phyloP scores from a whole-genome alignment of 768 basidiomycete genomes.

The Xerocomellus intermedius region DNA sequence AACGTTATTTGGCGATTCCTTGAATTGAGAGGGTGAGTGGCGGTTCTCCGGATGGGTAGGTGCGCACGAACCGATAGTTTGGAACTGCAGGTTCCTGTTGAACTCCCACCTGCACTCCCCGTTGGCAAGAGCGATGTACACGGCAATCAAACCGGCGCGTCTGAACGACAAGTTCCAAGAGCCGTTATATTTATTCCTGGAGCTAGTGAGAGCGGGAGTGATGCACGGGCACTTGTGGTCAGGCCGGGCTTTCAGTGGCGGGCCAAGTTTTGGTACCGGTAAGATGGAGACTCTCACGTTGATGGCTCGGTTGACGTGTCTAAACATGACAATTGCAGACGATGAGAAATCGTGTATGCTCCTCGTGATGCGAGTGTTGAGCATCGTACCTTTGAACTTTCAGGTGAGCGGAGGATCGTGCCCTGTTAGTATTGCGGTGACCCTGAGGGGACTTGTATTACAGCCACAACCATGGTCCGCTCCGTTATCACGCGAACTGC shows the following conservation, averaged over 20 bases:
- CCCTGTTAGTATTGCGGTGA: background rate
- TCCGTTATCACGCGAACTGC: conserved; percentile 90
- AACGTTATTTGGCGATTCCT: conserved; percentile 99
- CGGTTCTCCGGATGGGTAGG: conserved; percentile 1
- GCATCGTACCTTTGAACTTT: conserved; percentile 93
- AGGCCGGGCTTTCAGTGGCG: conserved; percentile 84
- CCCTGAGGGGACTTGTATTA: conserved; percentile 13
- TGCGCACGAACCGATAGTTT: conserved; percentile 7
- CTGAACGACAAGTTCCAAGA: conserved; percentile 99
- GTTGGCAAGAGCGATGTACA: conserved; percentile 88
- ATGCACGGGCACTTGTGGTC: conserved; percentile 95
- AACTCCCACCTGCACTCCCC: conserved; percentile 88
- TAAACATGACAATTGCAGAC: conserved; percentile 46
- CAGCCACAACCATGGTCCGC: conserved; percentile 93
- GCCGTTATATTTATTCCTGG: conserved; percentile 89
- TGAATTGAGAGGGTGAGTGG: conserved; percentile 81
- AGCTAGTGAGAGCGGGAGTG: conserved; percentile 93
- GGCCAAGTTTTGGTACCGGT: conserved; percentile 93
- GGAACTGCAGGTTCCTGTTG: conserved; percentile 68
- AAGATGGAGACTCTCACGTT: conserved; percentile 37
- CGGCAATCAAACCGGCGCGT: conserved; percentile 70
- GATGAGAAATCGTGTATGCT: conserved; percentile 94
- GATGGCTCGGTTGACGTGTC: conserved; percentile 23
- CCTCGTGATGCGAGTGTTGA: conserved; percentile 93
- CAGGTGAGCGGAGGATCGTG: conserved; percentile 53